Evolutionary conservation across 495 filamentous ascomycete genomes (phyloP).

Genomic region (Aspergillus mulundensis): DNA sequence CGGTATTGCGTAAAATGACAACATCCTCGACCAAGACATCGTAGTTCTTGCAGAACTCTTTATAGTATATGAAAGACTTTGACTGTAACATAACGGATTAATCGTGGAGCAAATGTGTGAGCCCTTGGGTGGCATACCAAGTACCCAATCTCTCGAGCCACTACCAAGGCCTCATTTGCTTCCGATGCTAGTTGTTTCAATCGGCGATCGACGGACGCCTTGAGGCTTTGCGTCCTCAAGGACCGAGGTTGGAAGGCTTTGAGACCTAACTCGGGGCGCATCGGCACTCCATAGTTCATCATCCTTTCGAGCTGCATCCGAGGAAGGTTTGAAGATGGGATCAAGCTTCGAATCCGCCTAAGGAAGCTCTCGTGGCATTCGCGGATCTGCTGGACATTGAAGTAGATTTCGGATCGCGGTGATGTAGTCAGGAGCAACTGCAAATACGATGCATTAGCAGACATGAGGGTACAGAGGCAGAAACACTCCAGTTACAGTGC

Average conservation of each 20-base stretch:
- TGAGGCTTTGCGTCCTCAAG: conserved; percentile 27
- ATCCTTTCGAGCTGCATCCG: conserved; percentile 20
- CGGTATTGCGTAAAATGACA: conserved; percentile 58
- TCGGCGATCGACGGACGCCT: conserved; percentile 24
- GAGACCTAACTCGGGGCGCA: conserved; percentile 27
- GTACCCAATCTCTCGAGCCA: conserved; percentile 73
- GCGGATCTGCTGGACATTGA: conserved; percentile 40
- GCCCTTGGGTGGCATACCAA: conserved; percentile 48
- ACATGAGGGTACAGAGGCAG: not conserved
- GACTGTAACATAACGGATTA: conserved; percentile 47
- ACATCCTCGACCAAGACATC: conserved; percentile 76
- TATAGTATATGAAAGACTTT: conserved; percentile 76
- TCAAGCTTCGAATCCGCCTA: conserved; percentile 25
- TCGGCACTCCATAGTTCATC: conserved; percentile 18
- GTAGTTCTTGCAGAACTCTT: conserved; percentile 84
- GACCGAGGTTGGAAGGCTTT: conserved; percentile 30
- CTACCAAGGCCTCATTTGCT: conserved; percentile 64
- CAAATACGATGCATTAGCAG: not conserved
- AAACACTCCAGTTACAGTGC: conserved; percentile 6
- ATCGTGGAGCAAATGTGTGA: conserved; percentile 2
- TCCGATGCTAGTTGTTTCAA: conserved; percentile 55
- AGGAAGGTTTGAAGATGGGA: conserved; percentile 27
- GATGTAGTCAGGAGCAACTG: conserved; percentile 38
- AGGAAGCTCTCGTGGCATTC: conserved; percentile 44
- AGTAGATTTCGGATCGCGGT: conserved; percentile 37